phyloP scores from a whole-genome alignment of 2,329 filamentous ascomycete genomes.

The Cladosporium sp. region DNA sequence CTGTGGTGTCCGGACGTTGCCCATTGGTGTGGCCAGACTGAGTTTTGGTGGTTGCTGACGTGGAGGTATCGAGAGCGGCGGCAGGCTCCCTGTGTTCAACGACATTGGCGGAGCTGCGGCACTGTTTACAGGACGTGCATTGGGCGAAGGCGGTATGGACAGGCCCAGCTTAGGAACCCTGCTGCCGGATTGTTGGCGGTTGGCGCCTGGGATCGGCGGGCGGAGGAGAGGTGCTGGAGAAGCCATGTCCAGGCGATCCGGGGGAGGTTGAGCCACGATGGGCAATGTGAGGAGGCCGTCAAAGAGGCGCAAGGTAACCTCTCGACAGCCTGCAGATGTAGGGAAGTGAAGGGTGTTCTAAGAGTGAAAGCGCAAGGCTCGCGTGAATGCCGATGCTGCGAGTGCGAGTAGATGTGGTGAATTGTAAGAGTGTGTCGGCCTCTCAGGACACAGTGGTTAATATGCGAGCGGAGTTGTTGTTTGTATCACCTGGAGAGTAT shows the following conservation, averaged over 20 bases:
- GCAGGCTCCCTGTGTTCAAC: constrained; percentile 28
- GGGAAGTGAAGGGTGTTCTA: background rate
- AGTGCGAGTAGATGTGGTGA: background rate
- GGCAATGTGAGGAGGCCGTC: constrained; percentile 23
- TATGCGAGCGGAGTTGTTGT: background rate
- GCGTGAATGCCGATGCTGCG: background rate
- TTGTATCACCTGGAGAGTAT: background rate
- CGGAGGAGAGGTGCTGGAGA: constrained; percentile 76
- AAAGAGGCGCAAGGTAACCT: constrained; percentile 26
- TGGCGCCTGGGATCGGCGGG: constrained; percentile 71
- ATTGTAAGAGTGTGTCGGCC: background rate
- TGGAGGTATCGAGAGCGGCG: constrained; percentile 34
- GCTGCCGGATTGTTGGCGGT: constrained; percentile 35
- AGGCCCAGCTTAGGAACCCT: constrained; percentile 72
- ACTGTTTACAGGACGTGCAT: constrained; percentile 64
- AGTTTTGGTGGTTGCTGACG: constrained; percentile 72
- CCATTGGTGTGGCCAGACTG: constrained; percentile 83
- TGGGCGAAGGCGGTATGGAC: constrained; percentile 84
- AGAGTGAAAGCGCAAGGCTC: background rate
- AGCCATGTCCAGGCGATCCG: constrained; percentile 55
- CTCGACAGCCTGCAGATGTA: constrained; percentile 24
- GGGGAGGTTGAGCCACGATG: constrained; percentile 29
- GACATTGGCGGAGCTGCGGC: constrained; percentile 34
- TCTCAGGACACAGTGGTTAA: background rate
- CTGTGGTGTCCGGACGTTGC: constrained; percentile 68